Percentiles rank a stretch among this genome's conserved stretches.
Conservation (phyloP, 441 rosid genomes). For the Adansonia madagascariensis region DNA sequence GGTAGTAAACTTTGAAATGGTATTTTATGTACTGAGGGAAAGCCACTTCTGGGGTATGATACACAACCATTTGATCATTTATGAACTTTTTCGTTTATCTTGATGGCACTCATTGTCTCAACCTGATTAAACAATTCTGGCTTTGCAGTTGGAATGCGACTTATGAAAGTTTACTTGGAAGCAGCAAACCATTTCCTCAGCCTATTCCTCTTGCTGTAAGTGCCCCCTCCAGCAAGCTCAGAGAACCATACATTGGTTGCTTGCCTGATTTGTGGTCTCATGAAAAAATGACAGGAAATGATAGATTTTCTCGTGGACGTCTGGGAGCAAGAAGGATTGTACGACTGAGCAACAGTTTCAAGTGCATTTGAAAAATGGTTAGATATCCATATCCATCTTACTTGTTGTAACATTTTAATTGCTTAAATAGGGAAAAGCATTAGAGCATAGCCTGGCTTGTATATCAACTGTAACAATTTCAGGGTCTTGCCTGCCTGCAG, state of each 20-base stretch:
- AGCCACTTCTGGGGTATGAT: background rate
- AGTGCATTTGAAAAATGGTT: conserved; percentile 30
- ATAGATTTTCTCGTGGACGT: conserved; percentile 84
- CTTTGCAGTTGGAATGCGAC: conserved; percentile 70
- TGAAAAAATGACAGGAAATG: conserved; percentile 67
- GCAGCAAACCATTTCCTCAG: conserved; percentile 64
- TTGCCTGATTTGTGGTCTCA: background rate
- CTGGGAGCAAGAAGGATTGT: conserved; percentile 93
- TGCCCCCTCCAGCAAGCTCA: background rate
- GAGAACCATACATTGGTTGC: background rate
- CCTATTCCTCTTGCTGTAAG: conserved; percentile 71
- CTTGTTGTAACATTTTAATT: conserved; percentile 26
- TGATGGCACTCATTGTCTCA: conserved; percentile 45
- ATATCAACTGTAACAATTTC: conserved; percentile 33
- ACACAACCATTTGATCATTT: conserved; percentile 21
- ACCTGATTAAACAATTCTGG: conserved; percentile 46
- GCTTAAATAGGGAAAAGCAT: conserved; percentile 23
- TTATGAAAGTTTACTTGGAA: conserved; percentile 64
- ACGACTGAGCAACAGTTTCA: conserved; percentile 48
- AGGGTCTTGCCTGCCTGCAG: conserved; percentile 25
- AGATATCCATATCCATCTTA: conserved; percentile 16
- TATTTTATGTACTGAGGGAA: conserved; percentile 8
- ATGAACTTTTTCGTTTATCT: conserved; percentile 32
- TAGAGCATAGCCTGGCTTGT: conserved; percentile 27
- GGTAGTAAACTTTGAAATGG: background rate